Conservation (phyloP, 2,329 filamentous ascomycete species). For the Eurotiales sp. region DNA sequence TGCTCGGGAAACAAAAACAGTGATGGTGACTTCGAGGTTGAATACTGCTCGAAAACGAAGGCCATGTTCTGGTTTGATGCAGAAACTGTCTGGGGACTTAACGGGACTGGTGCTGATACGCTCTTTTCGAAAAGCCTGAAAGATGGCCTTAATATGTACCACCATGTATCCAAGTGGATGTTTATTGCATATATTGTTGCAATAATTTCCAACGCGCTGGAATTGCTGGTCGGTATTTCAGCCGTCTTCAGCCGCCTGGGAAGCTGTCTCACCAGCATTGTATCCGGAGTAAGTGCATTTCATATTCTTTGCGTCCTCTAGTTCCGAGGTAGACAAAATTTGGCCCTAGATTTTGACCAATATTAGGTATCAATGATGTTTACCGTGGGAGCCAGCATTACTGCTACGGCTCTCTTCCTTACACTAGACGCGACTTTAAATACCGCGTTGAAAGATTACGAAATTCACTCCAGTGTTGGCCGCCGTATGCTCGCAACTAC, state of each 20-base stretch:
- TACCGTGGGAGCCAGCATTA: conserved; percentile 62
- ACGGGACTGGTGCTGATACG: conserved; percentile 53
- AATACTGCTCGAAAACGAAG: conserved; percentile 65
- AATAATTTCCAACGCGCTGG: conserved; percentile 63
- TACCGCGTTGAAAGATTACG: conserved; percentile 64
- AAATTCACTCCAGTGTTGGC: conserved; percentile 65
- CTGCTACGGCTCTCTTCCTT: conserved; percentile 70
- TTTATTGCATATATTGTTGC: conserved; percentile 75
- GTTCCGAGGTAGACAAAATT: no score
- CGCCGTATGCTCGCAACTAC: conserved; percentile 64
- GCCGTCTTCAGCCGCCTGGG: conserved; percentile 79
- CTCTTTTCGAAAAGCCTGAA: conserved; percentile 65
- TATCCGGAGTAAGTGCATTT: conserved; percentile 59
- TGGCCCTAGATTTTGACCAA: no score
- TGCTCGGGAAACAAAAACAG: conserved; percentile 61
- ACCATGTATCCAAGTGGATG: conserved; percentile 73
- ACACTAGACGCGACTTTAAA: conserved; percentile 68
- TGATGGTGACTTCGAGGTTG: conserved; percentile 49
- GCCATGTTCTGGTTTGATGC: conserved; percentile 74
- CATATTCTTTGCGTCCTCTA: background rate
- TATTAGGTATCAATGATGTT: conserved; percentile 50
- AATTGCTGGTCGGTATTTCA: conserved; percentile 75
- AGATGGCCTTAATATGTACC: conserved; percentile 68
- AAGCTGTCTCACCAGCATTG: conserved; percentile 75
- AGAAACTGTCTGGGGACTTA: conserved; percentile 62